Evolutionary conservation across 345 rosid genomes (phyloP).

Genomic region (Carallia brachiata): DNA sequence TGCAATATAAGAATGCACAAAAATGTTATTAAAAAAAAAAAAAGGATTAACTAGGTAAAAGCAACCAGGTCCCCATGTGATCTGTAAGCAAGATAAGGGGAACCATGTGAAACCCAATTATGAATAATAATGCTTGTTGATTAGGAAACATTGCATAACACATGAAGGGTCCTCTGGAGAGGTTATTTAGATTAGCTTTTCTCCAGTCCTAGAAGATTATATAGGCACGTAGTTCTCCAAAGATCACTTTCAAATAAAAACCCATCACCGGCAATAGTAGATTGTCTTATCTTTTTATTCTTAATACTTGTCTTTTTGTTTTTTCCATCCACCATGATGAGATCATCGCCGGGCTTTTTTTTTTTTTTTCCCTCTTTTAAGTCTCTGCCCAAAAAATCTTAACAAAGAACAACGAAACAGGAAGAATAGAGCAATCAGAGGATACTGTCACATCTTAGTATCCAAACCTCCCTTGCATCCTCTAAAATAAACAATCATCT

Average conservation of each 20-base stretch:
- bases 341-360: too few species aligned
- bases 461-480: slow-evolving; percentile 6
- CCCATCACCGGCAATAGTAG: neutral
- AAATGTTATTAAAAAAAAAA: neutral
- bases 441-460: neutral
- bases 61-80: neutral
- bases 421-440: neutral
- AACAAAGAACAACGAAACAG: neutral
- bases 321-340: neutral
- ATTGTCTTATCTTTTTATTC: neutral
- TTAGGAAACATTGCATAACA: neutral
- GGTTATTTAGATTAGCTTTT: neutral
- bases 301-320: neutral
- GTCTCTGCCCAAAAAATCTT: neutral
- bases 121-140: neutral
- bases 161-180: neutral
- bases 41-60: neutral
- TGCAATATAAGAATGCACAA: slow-evolving; percentile 28
- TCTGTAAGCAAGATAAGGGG: neutral
- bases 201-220: too few species aligned
- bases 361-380: neutral
- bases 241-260: neutral
- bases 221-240: too few species aligned
- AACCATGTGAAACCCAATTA: neutral
- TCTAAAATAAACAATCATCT: neutral